A percentile compares a stretch with the other conserved stretches of the same genome.
phyloP scores from a whole-genome alignment of 2,329 filamentous ascomycete genomes.

The Botrytis hyacinthi region DNA sequence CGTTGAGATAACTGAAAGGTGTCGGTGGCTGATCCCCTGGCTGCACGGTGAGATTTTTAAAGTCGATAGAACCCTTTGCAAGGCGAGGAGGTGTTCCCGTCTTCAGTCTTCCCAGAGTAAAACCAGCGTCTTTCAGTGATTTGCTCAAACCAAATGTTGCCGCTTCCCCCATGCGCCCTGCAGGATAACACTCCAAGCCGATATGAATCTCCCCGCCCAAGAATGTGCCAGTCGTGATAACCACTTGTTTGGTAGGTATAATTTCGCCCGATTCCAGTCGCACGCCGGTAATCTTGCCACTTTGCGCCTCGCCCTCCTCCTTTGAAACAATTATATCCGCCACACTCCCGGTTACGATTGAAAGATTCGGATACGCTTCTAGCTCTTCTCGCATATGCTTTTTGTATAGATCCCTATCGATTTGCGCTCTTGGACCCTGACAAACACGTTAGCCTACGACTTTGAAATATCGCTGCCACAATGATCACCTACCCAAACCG shows the following conservation, averaged over 20 bases:
- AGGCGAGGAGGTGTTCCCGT: constrained; percentile 92
- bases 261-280: constrained; percentile 83
- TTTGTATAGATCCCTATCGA: constrained; percentile 86
- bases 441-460: not conserved
- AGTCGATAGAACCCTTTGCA: constrained; percentile 79
- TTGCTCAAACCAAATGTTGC: constrained; percentile 92
- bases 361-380: constrained; percentile 71
- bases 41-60: constrained; percentile 67
- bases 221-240: constrained; percentile 97
- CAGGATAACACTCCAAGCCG: constrained; percentile 77
- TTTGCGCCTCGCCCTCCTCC: constrained; percentile 48
- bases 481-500: constrained; percentile 66
- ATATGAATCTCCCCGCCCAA: constrained; percentile 96
- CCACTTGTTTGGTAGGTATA: constrained; percentile 73
- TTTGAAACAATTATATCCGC: constrained; percentile 81
- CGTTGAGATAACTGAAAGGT: constrained; percentile 90
- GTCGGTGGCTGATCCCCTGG: constrained; percentile 78
- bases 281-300: constrained; percentile 79
- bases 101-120: constrained; percentile 85
- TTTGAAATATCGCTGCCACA: not conserved
- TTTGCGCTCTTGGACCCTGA: constrained; percentile 85
- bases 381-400: constrained; percentile 89
- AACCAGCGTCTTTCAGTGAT: constrained; percentile 83
- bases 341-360: constrained; percentile 80
- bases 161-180: constrained; percentile 89